Percentiles rank a stretch among this genome's conserved stretches.
These are phyloP conservation scores for Vitis hybrid DNA, from an alignment of 177 flowering plant genomes.

Conservation along the genomic window DNA sequence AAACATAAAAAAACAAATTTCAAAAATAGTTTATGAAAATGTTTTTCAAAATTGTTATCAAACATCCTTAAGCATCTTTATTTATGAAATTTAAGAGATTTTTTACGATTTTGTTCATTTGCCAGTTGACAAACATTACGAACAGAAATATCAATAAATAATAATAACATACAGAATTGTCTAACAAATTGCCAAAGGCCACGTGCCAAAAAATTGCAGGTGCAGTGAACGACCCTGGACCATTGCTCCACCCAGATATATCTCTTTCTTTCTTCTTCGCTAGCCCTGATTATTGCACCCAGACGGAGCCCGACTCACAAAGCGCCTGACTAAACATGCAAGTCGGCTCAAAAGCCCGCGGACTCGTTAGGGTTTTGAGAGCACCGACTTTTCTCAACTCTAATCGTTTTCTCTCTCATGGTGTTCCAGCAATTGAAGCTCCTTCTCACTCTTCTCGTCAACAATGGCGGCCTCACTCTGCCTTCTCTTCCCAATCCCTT, in stretches of 20 bases:
- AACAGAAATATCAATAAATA: too few relatives aligned
- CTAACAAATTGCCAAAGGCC: too few relatives aligned
- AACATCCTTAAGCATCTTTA: too few relatives aligned
- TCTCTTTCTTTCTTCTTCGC: conserved; percentile 1
- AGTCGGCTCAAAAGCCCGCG: conserved; percentile 29
- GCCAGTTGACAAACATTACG: too few relatives aligned
- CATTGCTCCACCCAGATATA: background rate
- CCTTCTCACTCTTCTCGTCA: conserved; percentile 5
- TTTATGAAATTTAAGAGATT: too few relatives aligned
- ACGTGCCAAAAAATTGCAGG: background rate
- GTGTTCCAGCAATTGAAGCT: conserved; percentile 12
- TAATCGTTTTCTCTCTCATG: conserved; percentile 11
- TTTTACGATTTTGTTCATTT: too few relatives aligned
- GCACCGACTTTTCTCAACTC: conserved; percentile 21
- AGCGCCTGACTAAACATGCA: conserved; percentile 26
- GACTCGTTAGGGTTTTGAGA: conserved; percentile 28
- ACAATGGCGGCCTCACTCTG: conserved; percentile 16
- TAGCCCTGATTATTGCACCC: conserved; percentile 15
- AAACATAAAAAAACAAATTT: too few relatives aligned
- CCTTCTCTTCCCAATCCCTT: background rate
- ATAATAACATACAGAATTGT: too few relatives aligned
- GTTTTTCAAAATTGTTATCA: too few relatives aligned
- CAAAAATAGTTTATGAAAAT: too few relatives aligned
- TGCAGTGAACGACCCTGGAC: conserved; percentile 7
- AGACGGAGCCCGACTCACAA: background rate